A percentile compares a stretch with the other conserved stretches of the same genome.
Conservation (phyloP, 2,329 filamentous ascomycete species). For the Aspergillus fischeri region DNA sequence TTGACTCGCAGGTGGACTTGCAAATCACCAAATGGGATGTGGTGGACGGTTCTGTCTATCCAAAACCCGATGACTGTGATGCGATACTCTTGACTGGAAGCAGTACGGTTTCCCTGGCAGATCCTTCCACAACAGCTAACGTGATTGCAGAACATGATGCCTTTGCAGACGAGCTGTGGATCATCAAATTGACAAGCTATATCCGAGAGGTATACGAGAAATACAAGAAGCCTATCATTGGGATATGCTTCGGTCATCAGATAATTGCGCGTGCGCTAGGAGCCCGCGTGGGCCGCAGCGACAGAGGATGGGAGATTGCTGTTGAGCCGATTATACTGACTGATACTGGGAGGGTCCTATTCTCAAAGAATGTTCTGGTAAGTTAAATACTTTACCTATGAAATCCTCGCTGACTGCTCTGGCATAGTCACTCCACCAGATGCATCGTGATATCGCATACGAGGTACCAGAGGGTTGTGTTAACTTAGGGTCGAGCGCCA, state of each 20-base stretch:
- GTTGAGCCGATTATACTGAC: constrained; percentile 42
- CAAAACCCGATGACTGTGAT: constrained; percentile 19
- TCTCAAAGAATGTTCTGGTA: constrained; percentile 28
- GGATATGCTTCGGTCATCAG: constrained; percentile 50
- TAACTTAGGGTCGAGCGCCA: constrained; percentile 41
- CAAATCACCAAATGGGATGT: constrained; percentile 23
- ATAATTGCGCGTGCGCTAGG: constrained; percentile 44
- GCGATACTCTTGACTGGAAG: constrained; percentile 27
- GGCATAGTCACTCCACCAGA: constrained; percentile 38
- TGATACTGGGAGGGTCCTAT: constrained; percentile 39
- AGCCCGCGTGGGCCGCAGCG: constrained; percentile 35
- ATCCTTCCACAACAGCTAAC: background rate
- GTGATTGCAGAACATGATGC: constrained; percentile 33
- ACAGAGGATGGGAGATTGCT: constrained; percentile 46
- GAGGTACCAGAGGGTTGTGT: constrained; percentile 38
- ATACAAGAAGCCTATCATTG: constrained; percentile 34
- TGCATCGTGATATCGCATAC: constrained; percentile 47
- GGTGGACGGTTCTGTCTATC: constrained; percentile 20
- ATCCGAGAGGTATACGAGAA: constrained; percentile 24
- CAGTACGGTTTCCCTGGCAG: constrained; percentile 18
- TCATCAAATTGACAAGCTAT: constrained; percentile 41
- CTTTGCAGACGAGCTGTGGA: constrained; percentile 45
- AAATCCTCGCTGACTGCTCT: background rate
- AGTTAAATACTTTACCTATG: background rate
- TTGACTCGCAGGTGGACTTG: constrained; percentile 3